phyloP scores from a whole-genome alignment of 1,284 basidiomycete genomes.

The Austroboletus sp. region DNA sequence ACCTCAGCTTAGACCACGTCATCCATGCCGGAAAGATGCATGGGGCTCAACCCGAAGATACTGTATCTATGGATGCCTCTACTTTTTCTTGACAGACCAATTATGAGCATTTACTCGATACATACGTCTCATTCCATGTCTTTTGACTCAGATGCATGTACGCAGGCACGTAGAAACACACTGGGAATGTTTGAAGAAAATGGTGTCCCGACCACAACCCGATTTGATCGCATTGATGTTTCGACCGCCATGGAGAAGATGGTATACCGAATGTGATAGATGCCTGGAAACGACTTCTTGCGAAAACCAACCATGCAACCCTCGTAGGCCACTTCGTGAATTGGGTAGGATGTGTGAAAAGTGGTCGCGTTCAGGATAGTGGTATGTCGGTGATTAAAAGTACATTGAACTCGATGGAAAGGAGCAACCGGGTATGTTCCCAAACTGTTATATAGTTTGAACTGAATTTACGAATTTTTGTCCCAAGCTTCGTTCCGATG shows the following conservation, averaged over 20 bases:
- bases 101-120: constrained; percentile 33
- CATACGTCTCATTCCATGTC: constrained; percentile 33
- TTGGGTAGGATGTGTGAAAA: constrained; percentile 30
- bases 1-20: constrained; percentile 18
- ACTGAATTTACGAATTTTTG: background rate
- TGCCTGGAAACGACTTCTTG: constrained; percentile 37
- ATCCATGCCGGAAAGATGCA: constrained; percentile 32
- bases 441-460: background rate
- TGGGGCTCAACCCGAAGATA: constrained; percentile 36
- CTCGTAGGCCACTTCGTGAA: constrained; percentile 44
- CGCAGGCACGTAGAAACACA: constrained; percentile 22
- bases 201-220: constrained; percentile 19
- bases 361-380: constrained; percentile 6
- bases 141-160: constrained; percentile 23
- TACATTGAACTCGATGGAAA: constrained; percentile 12
- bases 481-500: constrained; percentile 10
- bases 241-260: constrained; percentile 43
- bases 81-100: constrained; percentile 38
- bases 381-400: background rate
- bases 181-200: constrained; percentile 7
- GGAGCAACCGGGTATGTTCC: constrained; percentile 13
- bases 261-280: constrained; percentile 32
- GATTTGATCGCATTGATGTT: constrained; percentile 42
- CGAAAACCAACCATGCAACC: constrained; percentile 21
- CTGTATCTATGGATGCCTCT: constrained; percentile 45